Conservation (phyloP, 768 basidiomycete species). For the Hortiboletus campestris region DNA sequence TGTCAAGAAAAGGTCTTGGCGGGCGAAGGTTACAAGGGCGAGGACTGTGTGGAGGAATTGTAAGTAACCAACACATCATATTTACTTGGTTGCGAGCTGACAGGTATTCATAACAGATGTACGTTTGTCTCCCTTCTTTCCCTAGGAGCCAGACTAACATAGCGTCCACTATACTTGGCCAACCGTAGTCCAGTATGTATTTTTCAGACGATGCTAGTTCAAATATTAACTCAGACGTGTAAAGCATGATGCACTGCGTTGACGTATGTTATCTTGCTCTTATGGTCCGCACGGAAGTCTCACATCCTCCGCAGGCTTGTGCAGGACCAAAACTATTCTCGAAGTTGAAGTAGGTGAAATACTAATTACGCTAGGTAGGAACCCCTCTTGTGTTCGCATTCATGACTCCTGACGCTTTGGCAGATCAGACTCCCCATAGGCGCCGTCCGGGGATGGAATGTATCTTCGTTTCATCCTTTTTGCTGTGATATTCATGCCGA, state of each 20-base stretch:
- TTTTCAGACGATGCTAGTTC: not conserved
- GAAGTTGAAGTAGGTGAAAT: slow-evolving; percentile 49
- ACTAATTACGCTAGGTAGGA: slow-evolving; percentile 20
- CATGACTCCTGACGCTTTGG: not conserved
- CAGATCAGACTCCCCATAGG: slow-evolving; percentile 16
- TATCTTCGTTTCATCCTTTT: slow-evolving; percentile 1
- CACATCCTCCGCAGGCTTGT: slow-evolving; percentile 35
- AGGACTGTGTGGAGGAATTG: slow-evolving; percentile 93
- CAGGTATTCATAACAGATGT: slow-evolving; percentile 19
- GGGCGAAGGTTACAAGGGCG: slow-evolving; percentile 83
- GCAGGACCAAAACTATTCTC: slow-evolving; percentile 81
- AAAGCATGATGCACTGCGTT: slow-evolving; percentile 89
- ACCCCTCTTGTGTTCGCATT: not conserved
- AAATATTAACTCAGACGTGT: slow-evolving; percentile 5
- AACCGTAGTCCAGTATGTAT: slow-evolving; percentile 64
- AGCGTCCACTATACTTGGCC: not conserved
- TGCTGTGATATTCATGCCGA: not conserved
- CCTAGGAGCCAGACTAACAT: slow-evolving; percentile 8
- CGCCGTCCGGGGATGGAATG: slow-evolving; percentile 10
- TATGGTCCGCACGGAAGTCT: not conserved
- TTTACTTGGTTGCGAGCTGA: not conserved
- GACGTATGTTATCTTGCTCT: slow-evolving; percentile 53
- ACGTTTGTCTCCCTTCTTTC: slow-evolving; percentile 9
- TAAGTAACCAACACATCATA: slow-evolving; percentile 38
- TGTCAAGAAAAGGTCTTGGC: slow-evolving; percentile 84